Evolutionary conservation across 1,284 basidiomycete species (phyloP).

Genomic region (Sphagnurus paluster): DNA sequence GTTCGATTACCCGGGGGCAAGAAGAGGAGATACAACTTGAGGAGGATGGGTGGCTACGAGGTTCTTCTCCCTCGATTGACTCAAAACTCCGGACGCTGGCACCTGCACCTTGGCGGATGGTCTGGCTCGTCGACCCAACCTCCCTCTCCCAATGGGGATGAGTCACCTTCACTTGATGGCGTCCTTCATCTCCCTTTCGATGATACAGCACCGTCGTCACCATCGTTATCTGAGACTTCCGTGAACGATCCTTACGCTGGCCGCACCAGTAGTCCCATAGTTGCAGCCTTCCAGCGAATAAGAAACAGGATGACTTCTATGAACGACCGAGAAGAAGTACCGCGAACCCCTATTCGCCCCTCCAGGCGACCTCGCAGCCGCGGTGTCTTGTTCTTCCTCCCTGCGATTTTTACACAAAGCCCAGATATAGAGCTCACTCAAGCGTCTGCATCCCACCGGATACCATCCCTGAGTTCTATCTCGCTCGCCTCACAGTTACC

Average conservation of each 20-base stretch:
- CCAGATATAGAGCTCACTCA: conserved; percentile 48
- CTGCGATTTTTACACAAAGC: conserved; percentile 68
- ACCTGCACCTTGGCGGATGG: conserved; percentile 64
- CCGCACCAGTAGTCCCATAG: conserved; percentile 40
- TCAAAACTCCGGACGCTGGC: conserved; percentile 68
- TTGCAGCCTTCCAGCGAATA: conserved; percentile 54
- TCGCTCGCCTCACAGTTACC: conserved; percentile 28
- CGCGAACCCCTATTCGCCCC: conserved; percentile 45
- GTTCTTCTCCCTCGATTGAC: conserved; percentile 72
- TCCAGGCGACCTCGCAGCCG: conserved; percentile 50
- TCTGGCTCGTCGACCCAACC: conserved; percentile 49
- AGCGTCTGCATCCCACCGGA: conserved; percentile 21
- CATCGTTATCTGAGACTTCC: conserved; percentile 48
- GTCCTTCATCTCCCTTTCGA: conserved; percentile 66
- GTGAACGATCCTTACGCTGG: conserved; percentile 39
- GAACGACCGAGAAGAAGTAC: conserved; percentile 33
- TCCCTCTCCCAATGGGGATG: conserved; percentile 48
- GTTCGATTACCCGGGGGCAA: conserved; percentile 63
- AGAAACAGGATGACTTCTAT: conserved; percentile 56
- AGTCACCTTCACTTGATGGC: conserved; percentile 44
- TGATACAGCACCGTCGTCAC: conserved; percentile 54
- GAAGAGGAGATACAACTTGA: conserved; percentile 56
- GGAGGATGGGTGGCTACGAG: conserved; percentile 71
- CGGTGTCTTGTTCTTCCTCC: conserved; percentile 78
- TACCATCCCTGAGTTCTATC: conserved; percentile 21